Base-by-base conservation (phyloP, 1,284 basidiomycete species). In the Ganoderma sinense region DNA sequence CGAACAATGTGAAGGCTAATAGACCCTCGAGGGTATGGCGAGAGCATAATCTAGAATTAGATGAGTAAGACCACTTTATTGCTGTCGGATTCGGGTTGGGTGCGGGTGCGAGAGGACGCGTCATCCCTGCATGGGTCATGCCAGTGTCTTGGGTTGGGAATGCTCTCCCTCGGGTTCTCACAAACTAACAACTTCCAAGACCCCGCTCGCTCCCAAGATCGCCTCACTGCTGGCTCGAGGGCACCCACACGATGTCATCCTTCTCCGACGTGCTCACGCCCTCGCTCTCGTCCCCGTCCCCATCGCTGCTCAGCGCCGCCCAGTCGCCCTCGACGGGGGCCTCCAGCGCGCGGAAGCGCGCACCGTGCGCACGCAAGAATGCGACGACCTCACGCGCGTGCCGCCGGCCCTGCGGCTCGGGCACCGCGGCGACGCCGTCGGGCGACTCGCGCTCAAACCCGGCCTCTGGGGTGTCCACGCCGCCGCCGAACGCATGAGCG, bases 281-380 rank as follows among this genome's bases (percentile, higher is more conserved):
- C 65, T 85, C 84, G 63, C 80, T 84, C 45, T 85, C 84, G 43
- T 67, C 65, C 18, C 76, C 80, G 69, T 92, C 91, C 20, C 85
- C 89, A 67, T 92, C 91, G 73, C 88, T 91, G 71, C 84, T 88
- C 73, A 88, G 74, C 41, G 85, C 86, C 26, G 86, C 90, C 89
- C 91, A 93, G 48, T 89, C 88, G 29, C 83, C 89, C 75, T 87
- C 85, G 40, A 87, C 83, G 60, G 76, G 78, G 60, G 77, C 79
- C 55, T 82, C 82, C 68, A 91, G 78, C 20, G 83, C 81, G 36
- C 89, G 85, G 74, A 94, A 86, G 79, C 86, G 89, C 53, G 91
- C 93, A 0, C 93, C 93, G 66, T 86, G 83, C 71, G 80, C 79
- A 76, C 83, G 85, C 80, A 95, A 80, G 78, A 90, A 94, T 58